Evolutionary conservation across 176 grass and related monocot species (phyloP).

Genomic region (Rhynchospora breviuscula): DNA sequence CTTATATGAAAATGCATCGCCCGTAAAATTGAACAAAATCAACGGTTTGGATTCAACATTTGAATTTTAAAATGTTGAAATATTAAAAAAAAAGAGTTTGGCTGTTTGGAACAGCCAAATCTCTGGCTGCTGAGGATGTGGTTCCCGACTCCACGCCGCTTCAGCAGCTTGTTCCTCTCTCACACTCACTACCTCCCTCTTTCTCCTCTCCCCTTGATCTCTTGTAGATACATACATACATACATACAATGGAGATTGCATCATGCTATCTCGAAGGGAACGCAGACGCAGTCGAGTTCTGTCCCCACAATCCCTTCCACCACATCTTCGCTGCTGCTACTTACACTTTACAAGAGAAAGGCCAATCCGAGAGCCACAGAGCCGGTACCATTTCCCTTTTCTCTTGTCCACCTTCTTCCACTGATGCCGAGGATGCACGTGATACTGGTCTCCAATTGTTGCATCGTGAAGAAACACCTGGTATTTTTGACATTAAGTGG

Average conservation of each 20-base stretch:
- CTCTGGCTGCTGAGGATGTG: too few relatives aligned
- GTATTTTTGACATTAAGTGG: slow-evolving; percentile 93
- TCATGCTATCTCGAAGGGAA: slow-evolving; percentile 71
- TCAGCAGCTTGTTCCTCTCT: too few relatives aligned
- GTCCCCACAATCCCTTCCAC: slow-evolving; percentile 47
- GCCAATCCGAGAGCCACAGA: slow-evolving; percentile 32
- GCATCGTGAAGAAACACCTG: slow-evolving; percentile 42
- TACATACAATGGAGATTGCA: slow-evolving; percentile 56
- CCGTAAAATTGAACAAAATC: too few relatives aligned
- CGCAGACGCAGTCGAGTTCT: slow-evolving; percentile 86
- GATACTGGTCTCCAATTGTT: slow-evolving; percentile 39
- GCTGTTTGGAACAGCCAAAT: too few relatives aligned
- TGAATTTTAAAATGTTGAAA: too few relatives aligned
- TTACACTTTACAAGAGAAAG: slow-evolving; percentile 74
- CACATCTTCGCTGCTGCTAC: slow-evolving; percentile 69
- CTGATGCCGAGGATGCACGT: slow-evolving; percentile 24
- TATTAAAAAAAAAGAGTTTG: too few relatives aligned
- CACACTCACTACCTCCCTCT: background rate
- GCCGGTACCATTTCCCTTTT: slow-evolving; percentile 65
- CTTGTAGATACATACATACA: background rate
- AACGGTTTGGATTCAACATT: too few relatives aligned
- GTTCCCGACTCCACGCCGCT: too few relatives aligned
- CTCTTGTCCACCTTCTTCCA: slow-evolving; percentile 17
- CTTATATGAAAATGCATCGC: too few relatives aligned
- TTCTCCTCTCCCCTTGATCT: background rate